A percentile compares a stretch with the other conserved stretches of the same genome.
phyloP scores from a whole-genome alignment of 2,329 filamentous ascomycete genomes.

The Xylariaceae sp. region DNA sequence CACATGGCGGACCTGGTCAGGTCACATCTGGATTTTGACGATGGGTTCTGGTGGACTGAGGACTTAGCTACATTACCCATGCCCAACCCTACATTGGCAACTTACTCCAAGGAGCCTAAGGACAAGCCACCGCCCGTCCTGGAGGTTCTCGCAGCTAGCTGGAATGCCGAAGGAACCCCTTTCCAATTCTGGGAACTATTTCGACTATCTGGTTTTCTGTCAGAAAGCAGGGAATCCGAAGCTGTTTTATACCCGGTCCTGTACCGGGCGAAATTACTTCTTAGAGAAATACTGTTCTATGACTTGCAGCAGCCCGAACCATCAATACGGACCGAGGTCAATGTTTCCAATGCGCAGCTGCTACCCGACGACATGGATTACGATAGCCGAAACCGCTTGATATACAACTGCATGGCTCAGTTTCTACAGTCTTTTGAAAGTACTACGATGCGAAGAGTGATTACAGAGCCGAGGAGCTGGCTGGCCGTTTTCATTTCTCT shows the following conservation, averaged over 20 bases:
- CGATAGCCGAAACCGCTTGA: conserved; percentile 42
- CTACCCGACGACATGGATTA: conserved; percentile 41
- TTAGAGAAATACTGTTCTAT: conserved; percentile 51
- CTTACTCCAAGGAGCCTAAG: conserved; percentile 34
- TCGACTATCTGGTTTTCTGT: conserved; percentile 45
- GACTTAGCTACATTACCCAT: conserved; percentile 39
- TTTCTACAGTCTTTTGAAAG: conserved; percentile 51
- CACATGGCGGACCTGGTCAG: conserved; percentile 38
- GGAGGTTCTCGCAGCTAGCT: conserved; percentile 46
- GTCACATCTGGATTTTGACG: conserved; percentile 47
- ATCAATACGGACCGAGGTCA: conserved; percentile 35
- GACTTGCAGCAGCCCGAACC: conserved; percentile 48
- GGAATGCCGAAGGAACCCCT: conserved; percentile 43
- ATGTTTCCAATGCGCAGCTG: conserved; percentile 27
- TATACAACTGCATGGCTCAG: conserved; percentile 46
- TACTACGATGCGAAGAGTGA: conserved; percentile 34
- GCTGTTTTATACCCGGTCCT: conserved; percentile 45
- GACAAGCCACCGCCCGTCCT: conserved; percentile 45
- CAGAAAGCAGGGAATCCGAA: conserved; percentile 44
- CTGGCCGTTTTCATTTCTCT: conserved; percentile 50
- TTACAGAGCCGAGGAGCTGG: conserved; percentile 40
- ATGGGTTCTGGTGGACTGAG: conserved; percentile 56
- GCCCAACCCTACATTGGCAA: conserved; percentile 33
- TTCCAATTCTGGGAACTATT: conserved; percentile 52
- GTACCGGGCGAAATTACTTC: conserved; percentile 49